A percentile compares a stretch with the other conserved stretches of the same genome.
These are phyloP conservation scores for Suillus lakei DNA, from an alignment of 768 basidiomycete species.

Conservation along the genomic window DNA sequence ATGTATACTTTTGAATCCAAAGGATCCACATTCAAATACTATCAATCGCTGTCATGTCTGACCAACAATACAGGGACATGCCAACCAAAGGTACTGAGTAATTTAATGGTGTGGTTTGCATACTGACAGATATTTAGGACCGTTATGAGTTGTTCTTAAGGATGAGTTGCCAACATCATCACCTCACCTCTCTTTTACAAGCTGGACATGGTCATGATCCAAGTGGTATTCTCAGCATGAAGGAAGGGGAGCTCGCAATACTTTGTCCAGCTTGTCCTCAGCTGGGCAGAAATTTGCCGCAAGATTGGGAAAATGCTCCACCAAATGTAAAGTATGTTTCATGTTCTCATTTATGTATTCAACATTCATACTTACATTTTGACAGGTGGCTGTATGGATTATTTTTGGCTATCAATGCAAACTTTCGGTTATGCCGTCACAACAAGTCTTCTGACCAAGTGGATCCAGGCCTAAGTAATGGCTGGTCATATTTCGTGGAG, in stretches of 20 bases:
- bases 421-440: neutral
- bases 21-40: slow-evolving; percentile 27
- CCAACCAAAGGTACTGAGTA: neutral
- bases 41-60: slow-evolving; percentile 21
- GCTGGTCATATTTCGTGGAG: neutral
- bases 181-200: neutral
- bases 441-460: neutral
- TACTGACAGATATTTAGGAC: neutral
- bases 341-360: neutral
- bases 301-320: neutral
- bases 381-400: neutral
- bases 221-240: neutral
- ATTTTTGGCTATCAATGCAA: neutral
- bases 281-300: neutral
- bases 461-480: neutral
- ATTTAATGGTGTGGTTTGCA: neutral
- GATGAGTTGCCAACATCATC: neutral
- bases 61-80: slow-evolving; percentile 31
- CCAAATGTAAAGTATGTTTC: neutral
- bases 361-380: neutral
- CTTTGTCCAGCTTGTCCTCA: neutral
- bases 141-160: neutral
- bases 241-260: neutral
- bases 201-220: neutral
- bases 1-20: slow-evolving; percentile 35